These are phyloP conservation scores for Globisporangium paddicum DNA, from an alignment of 352 stramenopile genomes.

Conservation along the genomic window DNA sequence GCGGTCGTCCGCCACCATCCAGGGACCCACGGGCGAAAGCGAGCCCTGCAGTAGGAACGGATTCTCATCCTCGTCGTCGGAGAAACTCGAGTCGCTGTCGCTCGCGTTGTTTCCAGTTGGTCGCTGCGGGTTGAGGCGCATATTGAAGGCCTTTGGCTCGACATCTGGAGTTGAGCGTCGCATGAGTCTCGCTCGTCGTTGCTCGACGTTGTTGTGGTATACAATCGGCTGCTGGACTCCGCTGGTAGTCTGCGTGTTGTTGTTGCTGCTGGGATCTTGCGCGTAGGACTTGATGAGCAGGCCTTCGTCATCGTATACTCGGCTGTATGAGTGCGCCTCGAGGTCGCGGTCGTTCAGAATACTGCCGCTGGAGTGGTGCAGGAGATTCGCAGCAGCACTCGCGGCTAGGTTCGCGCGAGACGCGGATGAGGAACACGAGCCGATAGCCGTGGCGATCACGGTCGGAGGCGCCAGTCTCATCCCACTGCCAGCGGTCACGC, in stretches of 20 bases:
- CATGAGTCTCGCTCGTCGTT: background rate
- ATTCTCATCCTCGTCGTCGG: conserved; percentile 5
- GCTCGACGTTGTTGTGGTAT: background rate
- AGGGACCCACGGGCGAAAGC: conserved; percentile 47
- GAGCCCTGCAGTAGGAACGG: conserved; percentile 11
- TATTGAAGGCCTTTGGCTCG: background rate
- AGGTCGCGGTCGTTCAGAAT: background rate
- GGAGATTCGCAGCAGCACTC: background rate
- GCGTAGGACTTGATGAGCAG: conserved; percentile 12
- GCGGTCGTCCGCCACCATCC: conserved; percentile 17
- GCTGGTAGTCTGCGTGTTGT: background rate
- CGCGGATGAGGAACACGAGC: background rate
- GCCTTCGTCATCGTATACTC: conserved; percentile 11
- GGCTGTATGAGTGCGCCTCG: background rate
- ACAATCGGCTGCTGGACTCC: background rate
- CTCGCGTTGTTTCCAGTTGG: conserved; percentile 6
- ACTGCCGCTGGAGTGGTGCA: background rate
- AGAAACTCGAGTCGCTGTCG: conserved; percentile 4
- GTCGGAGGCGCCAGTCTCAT: background rate
- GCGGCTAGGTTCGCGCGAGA: conserved; percentile 1
- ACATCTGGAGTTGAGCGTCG: background rate
- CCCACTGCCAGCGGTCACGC: background rate
- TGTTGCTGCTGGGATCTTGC: background rate
- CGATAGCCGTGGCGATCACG: conserved; percentile 3
- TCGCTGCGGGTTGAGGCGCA: background rate